These are phyloP conservation scores for Magnaporthiopsis rhizophila DNA, from an alignment of 2,329 filamentous ascomycete genomes.

Conservation along the genomic window DNA sequence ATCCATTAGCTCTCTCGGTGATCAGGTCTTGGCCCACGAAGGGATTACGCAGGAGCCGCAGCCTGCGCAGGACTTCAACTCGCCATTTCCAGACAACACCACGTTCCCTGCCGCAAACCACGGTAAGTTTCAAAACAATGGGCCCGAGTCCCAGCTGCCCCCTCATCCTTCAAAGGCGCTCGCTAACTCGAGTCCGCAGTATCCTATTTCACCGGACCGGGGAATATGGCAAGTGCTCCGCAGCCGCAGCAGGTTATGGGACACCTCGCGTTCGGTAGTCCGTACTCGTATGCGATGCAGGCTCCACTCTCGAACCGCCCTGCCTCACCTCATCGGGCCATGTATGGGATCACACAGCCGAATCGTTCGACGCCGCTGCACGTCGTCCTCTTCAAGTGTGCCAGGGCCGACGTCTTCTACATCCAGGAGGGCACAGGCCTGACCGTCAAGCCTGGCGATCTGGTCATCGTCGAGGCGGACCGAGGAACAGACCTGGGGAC, in stretches of 20 bases:
- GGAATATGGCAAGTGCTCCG: conserved; percentile 17
- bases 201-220: conserved; percentile 29
- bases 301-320: conserved; percentile 40
- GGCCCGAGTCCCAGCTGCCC: too few relatives aligned
- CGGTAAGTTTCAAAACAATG: conserved; percentile 9
- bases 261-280: conserved; percentile 26
- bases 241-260: conserved; percentile 1
- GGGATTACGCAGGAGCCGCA: conserved; percentile 34
- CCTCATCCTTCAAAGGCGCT: conserved; percentile 19
- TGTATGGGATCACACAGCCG: conserved; percentile 53
- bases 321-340: conserved; percentile 52
- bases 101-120: conserved; percentile 26
- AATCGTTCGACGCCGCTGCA: conserved; percentile 66
- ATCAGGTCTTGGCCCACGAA: conserved; percentile 40
- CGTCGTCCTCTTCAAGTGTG: conserved; percentile 94
- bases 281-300: conserved; percentile 27
- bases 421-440: conserved; percentile 93
- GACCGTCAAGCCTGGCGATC: conserved; percentile 79
- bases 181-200: conserved; percentile 19
- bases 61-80: conserved; percentile 32
- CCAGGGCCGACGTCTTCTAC: conserved; percentile 91
- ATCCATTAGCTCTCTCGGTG: conserved; percentile 53
- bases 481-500: conserved; percentile 93
- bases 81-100: conserved; percentile 30
- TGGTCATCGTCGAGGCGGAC: conserved; percentile 96